A percentile compares a stretch with the other conserved stretches of the same genome.
Conservation (phyloP, 768 basidiomycete genomes). For the Paxillus rubicundulus region DNA sequence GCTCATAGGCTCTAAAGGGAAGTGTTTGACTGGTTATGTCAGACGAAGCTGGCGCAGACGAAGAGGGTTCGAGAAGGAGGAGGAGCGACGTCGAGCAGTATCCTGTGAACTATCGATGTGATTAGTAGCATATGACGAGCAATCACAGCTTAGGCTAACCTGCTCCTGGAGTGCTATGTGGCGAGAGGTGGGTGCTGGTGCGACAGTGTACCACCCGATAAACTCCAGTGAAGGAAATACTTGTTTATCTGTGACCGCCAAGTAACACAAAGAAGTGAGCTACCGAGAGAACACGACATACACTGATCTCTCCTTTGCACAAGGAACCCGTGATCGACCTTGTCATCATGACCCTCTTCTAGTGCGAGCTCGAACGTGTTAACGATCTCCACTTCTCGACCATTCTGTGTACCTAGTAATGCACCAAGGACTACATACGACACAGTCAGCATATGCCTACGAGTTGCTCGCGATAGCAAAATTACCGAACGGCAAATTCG, state of each 20-base stretch:
- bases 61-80: constrained; percentile 65
- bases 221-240: constrained; percentile 97
- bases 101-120: constrained; percentile 61
- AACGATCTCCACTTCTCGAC: constrained; percentile 94
- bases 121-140: neutral
- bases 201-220: constrained; percentile 96
- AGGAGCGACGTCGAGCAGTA: constrained; percentile 90
- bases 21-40: constrained; percentile 69
- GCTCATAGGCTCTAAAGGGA: constrained; percentile 92
- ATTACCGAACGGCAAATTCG: constrained; percentile 63
- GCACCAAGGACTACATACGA: constrained; percentile 76
- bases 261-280: constrained; percentile 2
- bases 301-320: constrained; percentile 87
- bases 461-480: constrained; percentile 1
- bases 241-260: constrained; percentile 73
- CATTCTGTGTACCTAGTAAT: constrained; percentile 89
- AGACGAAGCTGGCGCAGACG: constrained; percentile 41
- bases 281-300: constrained; percentile 29
- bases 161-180: constrained; percentile 88
- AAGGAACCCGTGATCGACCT: constrained; percentile 81
- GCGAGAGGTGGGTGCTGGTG: constrained; percentile 62
- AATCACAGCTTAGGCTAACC: constrained; percentile 37
- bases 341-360: constrained; percentile 51
- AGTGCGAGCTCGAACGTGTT: constrained; percentile 90
- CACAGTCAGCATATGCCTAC: neutral